phyloP scores from a whole-genome alignment of 1,284 basidiomycete genomes.

The Pseudomicrostroma phylloplanum region DNA sequence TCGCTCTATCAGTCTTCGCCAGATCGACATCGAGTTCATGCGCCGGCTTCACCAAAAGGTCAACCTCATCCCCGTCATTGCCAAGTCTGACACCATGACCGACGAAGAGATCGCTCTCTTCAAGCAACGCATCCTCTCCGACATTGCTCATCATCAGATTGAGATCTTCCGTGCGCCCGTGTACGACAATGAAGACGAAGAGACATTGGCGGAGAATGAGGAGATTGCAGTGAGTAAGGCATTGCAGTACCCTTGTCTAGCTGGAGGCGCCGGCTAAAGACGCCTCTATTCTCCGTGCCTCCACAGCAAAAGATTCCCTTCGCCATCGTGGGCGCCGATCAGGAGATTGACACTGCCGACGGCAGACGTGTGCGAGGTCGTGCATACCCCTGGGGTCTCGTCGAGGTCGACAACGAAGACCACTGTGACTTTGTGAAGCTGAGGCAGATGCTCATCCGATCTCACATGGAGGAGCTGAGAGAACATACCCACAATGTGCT shows the following conservation, averaged over 20 bases:
- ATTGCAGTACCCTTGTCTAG: neutral
- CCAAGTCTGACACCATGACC: conserved; percentile 48
- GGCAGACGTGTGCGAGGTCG: conserved; percentile 46
- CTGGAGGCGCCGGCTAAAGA: neutral
- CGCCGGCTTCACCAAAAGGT: conserved; percentile 46
- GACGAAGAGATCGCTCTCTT: conserved; percentile 41
- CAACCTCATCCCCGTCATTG: conserved; percentile 49
- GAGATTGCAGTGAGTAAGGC: conserved; percentile 35
- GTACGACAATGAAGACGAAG: conserved; percentile 46
- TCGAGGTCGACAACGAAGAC: conserved; percentile 50
- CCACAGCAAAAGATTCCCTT: conserved; percentile 45
- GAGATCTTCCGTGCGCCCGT: conserved; percentile 47
- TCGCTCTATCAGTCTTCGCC: conserved; percentile 27
- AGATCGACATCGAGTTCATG: conserved; percentile 50
- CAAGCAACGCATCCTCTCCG: conserved; percentile 47
- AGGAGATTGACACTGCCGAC: conserved; percentile 45
- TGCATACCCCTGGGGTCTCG: conserved; percentile 49
- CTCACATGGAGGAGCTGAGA: conserved; percentile 51
- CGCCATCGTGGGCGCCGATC: conserved; percentile 47
- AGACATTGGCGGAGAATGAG: conserved; percentile 46
- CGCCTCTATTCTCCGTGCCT: neutral
- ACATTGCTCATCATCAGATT: conserved; percentile 48
- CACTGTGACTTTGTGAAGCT: conserved; percentile 51
- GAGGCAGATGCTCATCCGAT: conserved; percentile 50
- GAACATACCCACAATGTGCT: conserved; percentile 46